A percentile compares a stretch with the other conserved stretches of the same genome.
Evolutionary conservation across 306 rosid genomes (phyloP).

Genomic region (Macrotyloma uniflorum): DNA sequence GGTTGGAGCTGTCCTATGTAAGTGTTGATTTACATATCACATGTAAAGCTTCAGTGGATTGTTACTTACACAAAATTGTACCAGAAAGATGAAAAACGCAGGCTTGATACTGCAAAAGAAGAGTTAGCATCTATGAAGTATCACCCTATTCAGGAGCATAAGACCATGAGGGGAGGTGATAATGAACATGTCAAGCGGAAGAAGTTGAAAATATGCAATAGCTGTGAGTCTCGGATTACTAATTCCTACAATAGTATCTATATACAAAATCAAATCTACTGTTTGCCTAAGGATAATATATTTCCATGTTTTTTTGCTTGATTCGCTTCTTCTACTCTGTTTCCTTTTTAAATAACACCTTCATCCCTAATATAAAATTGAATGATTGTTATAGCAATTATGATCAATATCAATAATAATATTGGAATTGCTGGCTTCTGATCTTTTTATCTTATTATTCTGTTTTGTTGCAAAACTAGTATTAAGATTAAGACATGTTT

Average conservation of each 20-base stretch:
- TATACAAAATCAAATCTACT: background rate
- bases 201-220: conserved; percentile 54
- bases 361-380: background rate
- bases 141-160: conserved; percentile 62
- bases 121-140: conserved; percentile 65
- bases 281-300: background rate
- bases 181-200: conserved; percentile 44
- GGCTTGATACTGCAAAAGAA: conserved; percentile 63
- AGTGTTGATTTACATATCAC: conserved; percentile 43
- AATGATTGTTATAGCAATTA: background rate
- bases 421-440: conserved; percentile 3
- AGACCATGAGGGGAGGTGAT: conserved; percentile 22
- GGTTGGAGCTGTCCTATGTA: conserved; percentile 66
- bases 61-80: conserved; percentile 44
- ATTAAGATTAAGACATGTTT: background rate
- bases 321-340: conserved; percentile 4
- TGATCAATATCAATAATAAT: background rate
- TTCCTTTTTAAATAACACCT: conserved; percentile 1
- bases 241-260: conserved; percentile 24
- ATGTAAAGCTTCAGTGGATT: conserved; percentile 18
- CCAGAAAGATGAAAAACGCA: conserved; percentile 66
- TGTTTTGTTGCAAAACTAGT: conserved; percentile 32
- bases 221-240: conserved; percentile 41
- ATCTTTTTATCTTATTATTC: conserved; percentile 17
- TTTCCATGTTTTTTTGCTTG: background rate